Evolutionary conservation across 2,329 filamentous ascomycete genomes (phyloP).

Genomic region (Elsinoe perseae): DNA sequence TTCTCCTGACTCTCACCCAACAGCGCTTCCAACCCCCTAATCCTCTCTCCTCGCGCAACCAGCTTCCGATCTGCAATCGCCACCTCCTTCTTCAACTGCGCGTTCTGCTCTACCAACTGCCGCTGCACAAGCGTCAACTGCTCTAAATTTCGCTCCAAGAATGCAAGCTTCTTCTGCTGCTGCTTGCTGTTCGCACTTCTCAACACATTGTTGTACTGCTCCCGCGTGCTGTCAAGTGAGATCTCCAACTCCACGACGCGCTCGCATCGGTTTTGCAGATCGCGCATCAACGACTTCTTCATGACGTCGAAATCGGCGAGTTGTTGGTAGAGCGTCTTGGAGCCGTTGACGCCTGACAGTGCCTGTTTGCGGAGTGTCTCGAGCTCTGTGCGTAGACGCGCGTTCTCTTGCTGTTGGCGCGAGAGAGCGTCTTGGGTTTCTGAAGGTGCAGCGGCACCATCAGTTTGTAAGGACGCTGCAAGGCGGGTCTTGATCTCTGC

Average conservation of each 20-base stretch:
- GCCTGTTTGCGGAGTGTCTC: constrained; percentile 69
- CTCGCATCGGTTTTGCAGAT: constrained; percentile 96
- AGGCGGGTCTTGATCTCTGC: constrained; percentile 77
- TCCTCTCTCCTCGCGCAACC: constrained; percentile 92
- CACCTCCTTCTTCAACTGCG: constrained; percentile 95
- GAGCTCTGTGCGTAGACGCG: constrained; percentile 69
- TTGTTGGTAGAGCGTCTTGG: constrained; percentile 91
- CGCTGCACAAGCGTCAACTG: constrained; percentile 95
- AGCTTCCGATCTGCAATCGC: constrained; percentile 97
- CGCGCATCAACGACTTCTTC: constrained; percentile 99
- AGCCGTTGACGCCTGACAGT: constrained; percentile 53
- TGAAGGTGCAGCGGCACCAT: constrained; percentile 58
- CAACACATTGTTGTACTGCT: constrained; percentile 98
- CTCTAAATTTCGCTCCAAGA: constrained; percentile 94
- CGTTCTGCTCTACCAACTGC: constrained; percentile 96
- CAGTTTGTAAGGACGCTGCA: constrained; percentile 71
- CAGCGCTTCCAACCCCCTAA: constrained; percentile 83
- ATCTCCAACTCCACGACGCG: constrained; percentile 96
- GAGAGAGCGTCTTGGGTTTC: constrained; percentile 69
- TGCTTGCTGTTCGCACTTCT: constrained; percentile 95
- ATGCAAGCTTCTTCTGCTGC: constrained; percentile 99
- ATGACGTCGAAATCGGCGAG: constrained; percentile 98
- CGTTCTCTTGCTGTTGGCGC: constrained; percentile 73
- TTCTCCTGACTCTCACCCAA: constrained; percentile 98
- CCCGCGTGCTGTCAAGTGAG: constrained; percentile 88